These are phyloP conservation scores for Coemansia biformis DNA, from an alignment of 192 early-diverging fungal species.

Conservation along the genomic window DNA sequence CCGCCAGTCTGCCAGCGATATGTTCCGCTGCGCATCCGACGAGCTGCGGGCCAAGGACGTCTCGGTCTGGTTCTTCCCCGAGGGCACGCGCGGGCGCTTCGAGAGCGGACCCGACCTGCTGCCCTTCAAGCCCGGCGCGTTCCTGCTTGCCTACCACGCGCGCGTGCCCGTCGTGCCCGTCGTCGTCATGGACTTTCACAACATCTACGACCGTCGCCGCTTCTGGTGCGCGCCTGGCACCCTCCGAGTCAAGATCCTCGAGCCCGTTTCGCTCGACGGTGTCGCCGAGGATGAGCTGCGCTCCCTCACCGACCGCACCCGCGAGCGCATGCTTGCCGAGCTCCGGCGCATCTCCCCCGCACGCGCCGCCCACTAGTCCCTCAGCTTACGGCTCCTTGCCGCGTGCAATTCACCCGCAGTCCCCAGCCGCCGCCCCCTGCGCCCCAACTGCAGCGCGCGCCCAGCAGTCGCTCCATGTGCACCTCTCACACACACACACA, in stretches of 20 bases:
- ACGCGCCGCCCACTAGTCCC: constrained; percentile 18
- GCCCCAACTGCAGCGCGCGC: too few relatives aligned
- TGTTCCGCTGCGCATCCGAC: constrained; percentile 69
- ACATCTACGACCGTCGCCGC: constrained; percentile 38
- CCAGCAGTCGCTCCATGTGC: too few relatives aligned
- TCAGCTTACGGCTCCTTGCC: too few relatives aligned
- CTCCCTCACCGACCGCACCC: constrained; percentile 36
- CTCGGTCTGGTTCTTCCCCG: constrained; percentile 86
- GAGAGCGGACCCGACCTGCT: constrained; percentile 57
- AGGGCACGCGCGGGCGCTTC: constrained; percentile 84
- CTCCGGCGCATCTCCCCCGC: constrained; percentile 37
- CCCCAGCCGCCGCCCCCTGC: too few relatives aligned
- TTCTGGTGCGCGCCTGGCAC: constrained; percentile 39
- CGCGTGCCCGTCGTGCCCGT: constrained; percentile 84
- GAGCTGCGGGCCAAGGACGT: constrained; percentile 72
- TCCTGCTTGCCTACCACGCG: constrained; percentile 87
- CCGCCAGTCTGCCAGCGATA: constrained; percentile 72
- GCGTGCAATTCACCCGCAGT: too few relatives aligned
- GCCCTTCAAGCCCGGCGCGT: constrained; percentile 95
- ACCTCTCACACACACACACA: not conserved
- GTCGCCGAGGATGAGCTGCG: constrained; percentile 44
- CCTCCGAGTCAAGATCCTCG: constrained; percentile 42
- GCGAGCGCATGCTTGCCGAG: constrained; percentile 44
- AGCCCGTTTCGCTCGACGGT: constrained; percentile 39
- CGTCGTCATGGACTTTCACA: constrained; percentile 66